A percentile compares a stretch with the other conserved stretches of the same genome.
These are phyloP conservation scores for Hylodesmum podocarpum DNA, from an alignment of 306 rosid species.

Conservation along the genomic window DNA sequence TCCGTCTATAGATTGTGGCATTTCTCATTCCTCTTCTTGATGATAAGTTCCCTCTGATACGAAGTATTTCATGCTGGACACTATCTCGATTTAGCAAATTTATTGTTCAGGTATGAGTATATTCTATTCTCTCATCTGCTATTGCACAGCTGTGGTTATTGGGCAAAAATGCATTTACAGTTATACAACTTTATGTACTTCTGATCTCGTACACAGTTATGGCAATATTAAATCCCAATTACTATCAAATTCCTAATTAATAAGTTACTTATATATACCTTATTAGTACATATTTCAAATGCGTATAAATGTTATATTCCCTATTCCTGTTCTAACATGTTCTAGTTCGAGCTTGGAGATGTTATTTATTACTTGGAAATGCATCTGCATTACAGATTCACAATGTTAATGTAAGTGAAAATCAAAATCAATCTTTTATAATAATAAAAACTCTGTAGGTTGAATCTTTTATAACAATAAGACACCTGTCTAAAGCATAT, in stretches of 20 bases:
- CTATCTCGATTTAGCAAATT: constrained; percentile 97
- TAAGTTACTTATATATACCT: not conserved
- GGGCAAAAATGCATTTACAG: constrained; percentile 11
- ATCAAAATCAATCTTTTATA: not conserved
- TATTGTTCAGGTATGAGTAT: constrained; percentile 74
- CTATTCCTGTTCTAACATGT: not conserved
- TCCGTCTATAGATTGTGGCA: constrained; percentile 68
- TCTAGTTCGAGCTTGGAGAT: constrained; percentile 4
- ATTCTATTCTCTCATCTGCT: constrained; percentile 16
- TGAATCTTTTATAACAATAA: not conserved
- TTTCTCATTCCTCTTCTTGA: constrained; percentile 94
- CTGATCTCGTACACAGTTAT: not conserved
- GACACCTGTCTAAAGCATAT: not conserved
- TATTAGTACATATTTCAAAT: not conserved
- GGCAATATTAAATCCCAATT: not conserved
- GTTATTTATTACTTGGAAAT: not conserved
- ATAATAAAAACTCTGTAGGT: not conserved
- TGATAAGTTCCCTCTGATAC: constrained; percentile 90
- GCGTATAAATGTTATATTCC: not conserved
- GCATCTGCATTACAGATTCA: not conserved
- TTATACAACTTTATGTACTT: not conserved
- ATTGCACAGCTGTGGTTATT: not conserved
- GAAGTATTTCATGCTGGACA: constrained; percentile 99
- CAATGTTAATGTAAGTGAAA: not conserved
- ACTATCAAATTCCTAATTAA: not conserved